These are phyloP conservation scores for Paragyromitra xinjiangensis DNA, from an alignment of 495 filamentous ascomycete species.

Conservation along the genomic window DNA sequence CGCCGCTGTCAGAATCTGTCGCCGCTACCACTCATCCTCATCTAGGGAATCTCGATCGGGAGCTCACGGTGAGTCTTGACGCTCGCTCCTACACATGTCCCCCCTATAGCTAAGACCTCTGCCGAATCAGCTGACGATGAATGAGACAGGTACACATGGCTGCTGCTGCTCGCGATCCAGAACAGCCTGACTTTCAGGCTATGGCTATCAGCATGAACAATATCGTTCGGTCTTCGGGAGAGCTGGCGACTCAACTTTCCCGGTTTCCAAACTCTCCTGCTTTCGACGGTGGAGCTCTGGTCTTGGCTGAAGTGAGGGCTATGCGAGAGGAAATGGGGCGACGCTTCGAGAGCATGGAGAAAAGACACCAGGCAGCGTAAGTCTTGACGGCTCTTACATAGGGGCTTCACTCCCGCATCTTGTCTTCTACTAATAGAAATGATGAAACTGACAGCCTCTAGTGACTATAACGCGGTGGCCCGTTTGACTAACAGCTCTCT, in stretches of 20 bases:
- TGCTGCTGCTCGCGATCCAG: not conserved
- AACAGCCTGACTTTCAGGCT: not conserved
- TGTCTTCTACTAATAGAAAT: conserved; percentile 14
- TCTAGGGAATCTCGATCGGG: no score
- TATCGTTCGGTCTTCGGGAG: not conserved
- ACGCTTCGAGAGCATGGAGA: conserved; percentile 19
- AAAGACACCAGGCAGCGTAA: conserved; percentile 15
- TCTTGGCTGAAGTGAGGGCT: conserved; percentile 16
- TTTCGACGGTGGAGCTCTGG: not conserved
- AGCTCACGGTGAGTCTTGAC: no score
- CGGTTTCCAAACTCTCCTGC: not conserved
- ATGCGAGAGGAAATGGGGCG: not conserved
- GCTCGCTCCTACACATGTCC: no score
- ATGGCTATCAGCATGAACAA: not conserved
- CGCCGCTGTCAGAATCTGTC: no score
- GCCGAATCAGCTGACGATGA: no score
- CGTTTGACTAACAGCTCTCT: conserved; percentile 30
- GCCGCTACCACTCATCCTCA: no score
- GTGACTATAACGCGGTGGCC: conserved; percentile 30
- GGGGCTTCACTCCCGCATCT: conserved; percentile 6
- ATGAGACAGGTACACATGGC: not conserved
- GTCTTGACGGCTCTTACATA: not conserved
- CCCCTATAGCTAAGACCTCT: no score
- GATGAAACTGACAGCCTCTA: not conserved
- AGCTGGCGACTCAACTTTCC: not conserved